Conservation (phyloP, 23 red algal species). For the Agarophyton chilense region DNA sequence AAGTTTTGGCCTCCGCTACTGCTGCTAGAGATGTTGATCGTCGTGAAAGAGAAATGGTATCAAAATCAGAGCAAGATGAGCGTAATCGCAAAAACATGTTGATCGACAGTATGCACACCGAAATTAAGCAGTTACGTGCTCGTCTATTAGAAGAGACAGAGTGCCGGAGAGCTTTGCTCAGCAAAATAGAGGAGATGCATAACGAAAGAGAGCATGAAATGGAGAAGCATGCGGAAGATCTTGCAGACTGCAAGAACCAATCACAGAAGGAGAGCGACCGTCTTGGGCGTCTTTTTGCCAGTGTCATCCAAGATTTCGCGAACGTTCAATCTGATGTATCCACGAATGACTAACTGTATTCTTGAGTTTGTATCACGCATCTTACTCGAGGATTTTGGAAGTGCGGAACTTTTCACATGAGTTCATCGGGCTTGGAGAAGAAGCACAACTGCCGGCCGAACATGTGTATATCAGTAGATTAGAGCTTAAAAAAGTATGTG, state of each 20-base stretch:
- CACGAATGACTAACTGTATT: slow-evolving; percentile 30
- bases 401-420: background rate
- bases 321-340: slow-evolving; percentile 69
- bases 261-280: slow-evolving; percentile 38
- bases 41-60: slow-evolving; percentile 34
- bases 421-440: background rate
- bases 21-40: slow-evolving; percentile 53
- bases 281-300: slow-evolving; percentile 50
- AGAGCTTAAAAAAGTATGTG: slow-evolving; percentile 12
- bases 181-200: slow-evolving; percentile 19
- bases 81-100: slow-evolving; percentile 38
- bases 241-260: slow-evolving; percentile 26
- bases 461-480: slow-evolving; percentile 18
- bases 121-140: slow-evolving; percentile 35
- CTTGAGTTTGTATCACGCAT: background rate
- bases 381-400: slow-evolving; percentile 23
- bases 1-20: slow-evolving; percentile 39
- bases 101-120: slow-evolving; percentile 38
- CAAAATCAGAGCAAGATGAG: slow-evolving; percentile 35
- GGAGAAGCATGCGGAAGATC: slow-evolving; percentile 18
- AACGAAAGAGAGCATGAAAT: slow-evolving; percentile 9
- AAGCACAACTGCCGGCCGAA: background rate
- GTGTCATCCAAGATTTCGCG: slow-evolving; percentile 58
- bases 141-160: slow-evolving; percentile 20
- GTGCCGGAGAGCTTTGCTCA: slow-evolving; percentile 7